Conservation (phyloP, 2,329 filamentous ascomycete species). For the Colletotrichum caudatum region DNA sequence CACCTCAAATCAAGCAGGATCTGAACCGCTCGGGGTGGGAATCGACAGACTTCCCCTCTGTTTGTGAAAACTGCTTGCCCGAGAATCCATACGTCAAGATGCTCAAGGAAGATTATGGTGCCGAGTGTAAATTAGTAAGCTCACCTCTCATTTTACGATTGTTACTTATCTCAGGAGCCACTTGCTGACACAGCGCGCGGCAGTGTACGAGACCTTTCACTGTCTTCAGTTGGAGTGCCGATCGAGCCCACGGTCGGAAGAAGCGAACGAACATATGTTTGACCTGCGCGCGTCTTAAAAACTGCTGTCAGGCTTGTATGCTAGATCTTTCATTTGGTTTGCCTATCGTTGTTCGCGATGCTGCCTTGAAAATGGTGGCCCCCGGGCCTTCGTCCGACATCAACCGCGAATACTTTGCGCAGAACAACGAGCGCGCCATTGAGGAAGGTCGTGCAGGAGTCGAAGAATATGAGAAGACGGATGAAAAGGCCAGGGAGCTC, state of each 20-base stretch:
- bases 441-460: conserved; percentile 88
- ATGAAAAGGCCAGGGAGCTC: conserved; percentile 94
- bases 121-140: conserved; percentile 78
- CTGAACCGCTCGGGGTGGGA: conserved; percentile 97
- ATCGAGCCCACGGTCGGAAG: conserved; percentile 86
- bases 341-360: conserved; percentile 94
- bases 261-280: conserved; percentile 96
- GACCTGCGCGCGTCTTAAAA: conserved; percentile 96
- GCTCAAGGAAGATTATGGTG: conserved; percentile 96
- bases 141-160: neutral
- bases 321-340: conserved; percentile 96
- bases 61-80: conserved; percentile 92
- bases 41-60: conserved; percentile 88
- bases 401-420: conserved; percentile 97
- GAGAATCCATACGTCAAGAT: conserved; percentile 99
- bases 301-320: conserved; percentile 99
- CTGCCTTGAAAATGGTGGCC: conserved; percentile 96
- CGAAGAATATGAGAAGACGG: conserved; percentile 95
- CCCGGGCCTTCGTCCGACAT: conserved; percentile 92
- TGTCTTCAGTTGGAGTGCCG: conserved; percentile 93
- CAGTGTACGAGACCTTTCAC: conserved; percentile 94
- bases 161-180: neutral
- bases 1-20: conserved; percentile 95
- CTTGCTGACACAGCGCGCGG: conserved; percentile 41
- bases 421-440: conserved; percentile 95